Conservation (phyloP, 192 early-diverging fungal genomes). For the Coemansia sp. region DNA sequence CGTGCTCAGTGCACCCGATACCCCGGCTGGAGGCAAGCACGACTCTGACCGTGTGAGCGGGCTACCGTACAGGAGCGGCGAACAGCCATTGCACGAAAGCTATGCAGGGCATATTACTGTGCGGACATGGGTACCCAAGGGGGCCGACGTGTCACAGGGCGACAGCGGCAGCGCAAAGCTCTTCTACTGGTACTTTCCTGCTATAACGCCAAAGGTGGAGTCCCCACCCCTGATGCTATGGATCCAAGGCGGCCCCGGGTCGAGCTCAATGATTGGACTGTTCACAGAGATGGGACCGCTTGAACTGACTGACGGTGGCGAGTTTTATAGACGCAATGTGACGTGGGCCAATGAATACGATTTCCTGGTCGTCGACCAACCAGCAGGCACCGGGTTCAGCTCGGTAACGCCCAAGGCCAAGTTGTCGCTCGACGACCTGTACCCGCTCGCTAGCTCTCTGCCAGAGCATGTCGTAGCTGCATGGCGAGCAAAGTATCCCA, state of each 20-base stretch:
- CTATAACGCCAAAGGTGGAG: constrained; percentile 56
- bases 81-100: constrained; percentile 59
- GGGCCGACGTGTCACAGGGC: constrained; percentile 7
- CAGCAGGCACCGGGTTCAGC: constrained; percentile 72
- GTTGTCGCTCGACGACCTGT: constrained; percentile 42
- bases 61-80: constrained; percentile 45
- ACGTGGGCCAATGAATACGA: constrained; percentile 71
- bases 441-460: constrained; percentile 24
- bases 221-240: constrained; percentile 70
- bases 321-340: constrained; percentile 50
- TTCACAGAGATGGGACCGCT: constrained; percentile 76
- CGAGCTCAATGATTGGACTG: constrained; percentile 75
- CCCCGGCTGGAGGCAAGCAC: neutral
- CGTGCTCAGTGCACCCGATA: neutral
- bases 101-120: constrained; percentile 61
- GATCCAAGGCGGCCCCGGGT: constrained; percentile 84
- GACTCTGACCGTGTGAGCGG: constrained; percentile 33
- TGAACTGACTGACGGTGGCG: constrained; percentile 56
- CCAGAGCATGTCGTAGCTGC: constrained; percentile 14
- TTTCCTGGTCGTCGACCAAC: constrained; percentile 78
- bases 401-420: constrained; percentile 37
- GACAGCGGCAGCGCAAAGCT: constrained; percentile 40
- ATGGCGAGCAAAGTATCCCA: constrained; percentile 36
- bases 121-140: constrained; percentile 49
- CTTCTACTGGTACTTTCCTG: constrained; percentile 83